Percentiles rank a stretch among this genome's conserved stretches.
Evolutionary conservation across 495 filamentous ascomycete genomes (phyloP).

Genomic region (Aspergillus haitiensis): DNA sequence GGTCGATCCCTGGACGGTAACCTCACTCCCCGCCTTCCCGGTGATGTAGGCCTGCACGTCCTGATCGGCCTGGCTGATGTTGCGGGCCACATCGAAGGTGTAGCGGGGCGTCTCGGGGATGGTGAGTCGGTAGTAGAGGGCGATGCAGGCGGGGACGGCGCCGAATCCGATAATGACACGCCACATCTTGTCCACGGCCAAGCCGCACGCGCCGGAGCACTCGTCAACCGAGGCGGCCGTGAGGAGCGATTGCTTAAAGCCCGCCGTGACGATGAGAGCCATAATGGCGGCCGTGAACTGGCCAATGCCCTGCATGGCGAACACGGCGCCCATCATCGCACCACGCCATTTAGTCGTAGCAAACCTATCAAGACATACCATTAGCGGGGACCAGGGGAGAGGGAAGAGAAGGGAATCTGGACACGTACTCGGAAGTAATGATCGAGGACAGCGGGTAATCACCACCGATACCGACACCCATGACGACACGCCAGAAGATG

Average conservation of each 20-base stretch:
- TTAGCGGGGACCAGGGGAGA: slow-evolving; percentile 13
- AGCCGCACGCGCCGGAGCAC: slow-evolving; percentile 63
- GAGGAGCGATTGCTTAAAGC: slow-evolving; percentile 69
- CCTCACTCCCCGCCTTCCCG: slow-evolving; percentile 55
- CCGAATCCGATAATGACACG: slow-evolving; percentile 75
- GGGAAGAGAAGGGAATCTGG: no score
- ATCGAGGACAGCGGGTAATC: slow-evolving; percentile 85
- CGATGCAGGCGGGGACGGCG: slow-evolving; percentile 72
- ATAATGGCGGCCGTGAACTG: slow-evolving; percentile 71
- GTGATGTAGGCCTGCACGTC: slow-evolving; percentile 66
- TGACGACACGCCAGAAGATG: slow-evolving; percentile 87
- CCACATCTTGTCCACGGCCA: slow-evolving; percentile 88
- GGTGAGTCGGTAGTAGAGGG: slow-evolving; percentile 82
- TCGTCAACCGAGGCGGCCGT: slow-evolving; percentile 44
- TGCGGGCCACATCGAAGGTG: slow-evolving; percentile 77
- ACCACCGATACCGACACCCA: slow-evolving; percentile 82
- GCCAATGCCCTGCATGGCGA: slow-evolving; percentile 81
- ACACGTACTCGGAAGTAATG: slow-evolving; percentile 76
- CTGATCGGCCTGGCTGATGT: slow-evolving; percentile 65
- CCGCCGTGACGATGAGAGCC: slow-evolving; percentile 66
- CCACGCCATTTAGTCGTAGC: slow-evolving; percentile 83
- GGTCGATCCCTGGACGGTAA: slow-evolving; percentile 44
- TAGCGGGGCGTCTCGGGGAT: slow-evolving; percentile 83
- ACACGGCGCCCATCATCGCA: slow-evolving; percentile 86
- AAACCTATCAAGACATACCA: slow-evolving; percentile 53